A percentile compares a stretch with the other conserved stretches of the same genome.
Evolutionary conservation across 2,329 filamentous ascomycete genomes (phyloP).

Genomic region (Botryotinia calthae): DNA sequence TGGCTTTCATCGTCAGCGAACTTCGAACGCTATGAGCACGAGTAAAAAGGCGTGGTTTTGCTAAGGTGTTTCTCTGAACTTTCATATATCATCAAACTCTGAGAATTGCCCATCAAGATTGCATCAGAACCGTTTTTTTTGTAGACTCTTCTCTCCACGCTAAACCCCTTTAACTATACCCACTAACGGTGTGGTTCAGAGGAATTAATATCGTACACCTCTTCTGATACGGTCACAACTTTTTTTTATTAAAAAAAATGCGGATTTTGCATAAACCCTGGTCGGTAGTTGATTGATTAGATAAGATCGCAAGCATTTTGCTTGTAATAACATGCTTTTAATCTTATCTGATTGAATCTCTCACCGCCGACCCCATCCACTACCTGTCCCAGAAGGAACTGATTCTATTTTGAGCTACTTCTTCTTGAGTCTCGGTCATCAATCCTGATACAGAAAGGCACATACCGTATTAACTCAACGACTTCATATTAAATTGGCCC

Average conservation of each 20-base stretch:
- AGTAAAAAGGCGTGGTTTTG: background rate
- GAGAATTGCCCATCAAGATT: background rate
- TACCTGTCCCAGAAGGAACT: background rate
- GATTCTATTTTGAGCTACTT: background rate
- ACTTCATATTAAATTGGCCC: background rate
- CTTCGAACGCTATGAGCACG: background rate
- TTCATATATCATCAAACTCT: too few species aligned
- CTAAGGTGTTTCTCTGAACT: too few species aligned
- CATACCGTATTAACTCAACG: background rate
- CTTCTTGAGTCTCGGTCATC: background rate
- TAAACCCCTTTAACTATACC: background rate
- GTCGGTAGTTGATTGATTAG: background rate
- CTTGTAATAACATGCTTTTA: background rate
- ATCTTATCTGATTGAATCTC: background rate
- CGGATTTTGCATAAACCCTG: background rate
- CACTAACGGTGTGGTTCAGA: background rate
- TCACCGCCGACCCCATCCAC: background rate
- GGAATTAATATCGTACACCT: background rate
- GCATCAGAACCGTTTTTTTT: background rate
- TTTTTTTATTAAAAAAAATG: fast-evolving
- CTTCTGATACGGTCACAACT: background rate
- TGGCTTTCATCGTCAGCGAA: too few species aligned
- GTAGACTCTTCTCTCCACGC: background rate
- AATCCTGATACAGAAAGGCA: background rate
- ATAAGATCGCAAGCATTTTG: background rate